A percentile compares a stretch with the other conserved stretches of the same genome.
These are phyloP conservation scores for Cadophora sp. DNA, from an alignment of 2,329 filamentous ascomycete genomes.

Conservation along the genomic window DNA sequence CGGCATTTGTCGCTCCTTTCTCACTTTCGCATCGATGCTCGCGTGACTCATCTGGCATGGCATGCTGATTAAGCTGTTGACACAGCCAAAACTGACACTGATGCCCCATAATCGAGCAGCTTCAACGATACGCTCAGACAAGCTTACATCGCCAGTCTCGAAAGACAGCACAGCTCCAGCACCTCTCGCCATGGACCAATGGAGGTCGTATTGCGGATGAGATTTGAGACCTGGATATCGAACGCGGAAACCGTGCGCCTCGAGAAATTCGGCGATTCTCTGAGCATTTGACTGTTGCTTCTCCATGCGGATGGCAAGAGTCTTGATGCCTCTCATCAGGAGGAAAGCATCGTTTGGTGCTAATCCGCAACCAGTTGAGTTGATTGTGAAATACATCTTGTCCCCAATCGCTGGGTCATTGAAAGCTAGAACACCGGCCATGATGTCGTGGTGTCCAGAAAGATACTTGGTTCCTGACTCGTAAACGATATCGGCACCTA, in stretches of 20 bases:
- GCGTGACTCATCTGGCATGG: slow-evolving; percentile 99
- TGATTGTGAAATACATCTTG: slow-evolving; percentile 95
- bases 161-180: slow-evolving; percentile 95
- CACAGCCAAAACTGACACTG: slow-evolving; percentile 96
- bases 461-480: slow-evolving; percentile 98
- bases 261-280: slow-evolving; percentile 89
- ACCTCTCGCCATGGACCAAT: slow-evolving; percentile 94
- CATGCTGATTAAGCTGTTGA: slow-evolving; percentile 99
- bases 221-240: slow-evolving; percentile 93
- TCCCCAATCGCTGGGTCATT: slow-evolving; percentile 85
- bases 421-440: slow-evolving; percentile 95
- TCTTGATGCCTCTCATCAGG: slow-evolving; percentile 94
- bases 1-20: slow-evolving; percentile 87
- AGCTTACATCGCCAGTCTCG: slow-evolving; percentile 84
- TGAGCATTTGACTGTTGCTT: slow-evolving; percentile 95
- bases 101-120: slow-evolving; percentile 92
- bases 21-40: slow-evolving; percentile 94
- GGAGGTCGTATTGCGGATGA: slow-evolving; percentile 94
- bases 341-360: slow-evolving; percentile 96
- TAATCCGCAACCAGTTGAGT: slow-evolving; percentile 91
- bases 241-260: slow-evolving; percentile 89
- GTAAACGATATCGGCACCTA: slow-evolving; percentile 95
- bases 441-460: slow-evolving; percentile 97
- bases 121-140: slow-evolving; percentile 94
- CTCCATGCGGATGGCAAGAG: slow-evolving; percentile 96